Evolutionary conservation across 768 basidiomycete genomes (phyloP), one percentile per base, ranked within the genome.

Genomic region (Coprinopsis cinerea): DNA sequence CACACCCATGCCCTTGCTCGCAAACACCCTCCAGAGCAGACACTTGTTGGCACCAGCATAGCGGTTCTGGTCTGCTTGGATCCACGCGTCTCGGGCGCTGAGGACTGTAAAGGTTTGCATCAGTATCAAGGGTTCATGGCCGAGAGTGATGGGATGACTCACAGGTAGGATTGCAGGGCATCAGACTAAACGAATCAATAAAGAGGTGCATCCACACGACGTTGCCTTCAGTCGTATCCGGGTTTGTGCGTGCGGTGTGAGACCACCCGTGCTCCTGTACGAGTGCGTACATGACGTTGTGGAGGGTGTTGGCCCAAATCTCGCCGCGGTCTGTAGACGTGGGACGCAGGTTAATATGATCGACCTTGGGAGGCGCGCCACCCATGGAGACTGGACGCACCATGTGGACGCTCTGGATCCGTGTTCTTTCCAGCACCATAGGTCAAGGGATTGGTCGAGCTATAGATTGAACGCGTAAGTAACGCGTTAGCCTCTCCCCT

Each of bases 81-180:
- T 59, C 53, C 55, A 56, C 4, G 57, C 59, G 36, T 55, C 53
- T 22, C 61, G 60, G 9, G 60, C 60, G 11, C 25, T 34, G 14
- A 61, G 2, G 43, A 59, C 59, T 59, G 2, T 4, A 25, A 27
- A 22, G 49, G 18, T 9, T 2, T 9, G 24, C 22, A 1, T 14
- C 22, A 25, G 37, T 17, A 48, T 34, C 25, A 25, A 23, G 7
- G 25, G 4, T 2, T 1, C 34, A 13, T 35, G 24, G 15, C 15
- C 22, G 18, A 23, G 11, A 11, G 15, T 27, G 22, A 23, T 3
- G 17, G 4, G 43, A 18, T 3, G 18, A 46, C 71, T 48, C 53
- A 72, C 72, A 68, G 13, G 73, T 75, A 1, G 77, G 77, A 58
- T 73, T 68, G 56, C 68, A 70, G n/a, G 68, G 68, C 51, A 74